Evolutionary conservation across 2,329 filamentous ascomycete species (phyloP), one percentile per base, ranked within the genome.

Genomic region (Xylariaceae sp.): DNA sequence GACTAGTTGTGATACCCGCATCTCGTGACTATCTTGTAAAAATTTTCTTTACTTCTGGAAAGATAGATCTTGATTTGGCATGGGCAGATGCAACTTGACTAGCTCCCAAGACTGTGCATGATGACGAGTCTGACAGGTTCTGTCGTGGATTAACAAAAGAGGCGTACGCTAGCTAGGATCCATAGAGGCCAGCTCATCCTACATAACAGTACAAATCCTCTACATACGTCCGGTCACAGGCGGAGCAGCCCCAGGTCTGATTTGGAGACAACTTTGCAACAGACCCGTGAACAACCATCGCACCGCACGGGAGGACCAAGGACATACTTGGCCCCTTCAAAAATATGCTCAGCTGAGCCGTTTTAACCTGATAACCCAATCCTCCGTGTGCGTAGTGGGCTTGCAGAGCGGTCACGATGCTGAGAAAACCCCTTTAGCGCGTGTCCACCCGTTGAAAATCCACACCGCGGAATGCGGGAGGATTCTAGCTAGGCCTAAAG

Each of bases 391-490:
- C 43, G 53, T 50, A 52, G 51, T 47, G 45, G 40, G 47, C 51
- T 51, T 44, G 42, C 37, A 20, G 43, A 40, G 39, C 37, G 40
- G 45, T 52, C 44, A 54, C 49, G 41, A 49, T 54, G 43, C 38
- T 40, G 33, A 49, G 45, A 40, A 48, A 52, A 43, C 45, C 44
- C 43, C 33, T 47, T 52, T 55, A 53, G 57, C 42, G 52, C 36
- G 39, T 42, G 49, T 47, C 50, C 48, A 51, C 45, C 29, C 38
- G 34, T 19, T 44, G 52, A 46, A 41, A 47, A 45, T 51, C 58
- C 49, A 58, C 55, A 54, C 58, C 58, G 58, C 58, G 58, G 58
- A 59, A 57, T 56, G 57, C 58, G 56, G 58, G 55, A 60, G 55
- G 56, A 37, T 50, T 52, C 50, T 50, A 46, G 23, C 29, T 46